These are phyloP conservation scores for Gypsophila paniculata DNA, from an alignment of 179 eudicot species.

Conservation along the genomic window DNA sequence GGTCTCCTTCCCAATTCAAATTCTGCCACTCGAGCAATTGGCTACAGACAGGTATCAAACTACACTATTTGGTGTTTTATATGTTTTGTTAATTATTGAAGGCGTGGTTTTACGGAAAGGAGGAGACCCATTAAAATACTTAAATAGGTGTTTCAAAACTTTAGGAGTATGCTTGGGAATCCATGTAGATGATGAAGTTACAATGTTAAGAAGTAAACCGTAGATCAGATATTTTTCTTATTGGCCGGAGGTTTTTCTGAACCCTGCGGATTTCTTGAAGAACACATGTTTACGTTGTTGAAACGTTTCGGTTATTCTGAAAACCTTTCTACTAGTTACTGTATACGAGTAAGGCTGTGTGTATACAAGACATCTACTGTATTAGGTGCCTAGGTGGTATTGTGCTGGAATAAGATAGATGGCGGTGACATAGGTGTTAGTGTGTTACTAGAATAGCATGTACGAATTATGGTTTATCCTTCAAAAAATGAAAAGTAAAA, in stretches of 20 bases:
- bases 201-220: neutral
- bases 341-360: neutral
- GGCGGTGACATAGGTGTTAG: neutral
- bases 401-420: neutral
- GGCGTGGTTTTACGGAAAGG: neutral
- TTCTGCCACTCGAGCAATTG: constrained; percentile 95
- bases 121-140: too few species aligned
- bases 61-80: neutral
- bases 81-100: too few species aligned
- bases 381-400: neutral
- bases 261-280: too few species aligned
- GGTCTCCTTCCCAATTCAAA: constrained; percentile 91
- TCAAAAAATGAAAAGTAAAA: neutral
- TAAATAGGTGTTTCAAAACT: neutral
- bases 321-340: neutral
- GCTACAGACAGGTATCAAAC: constrained; percentile 71
- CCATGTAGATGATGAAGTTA: too few species aligned
- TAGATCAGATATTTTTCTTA: neutral
- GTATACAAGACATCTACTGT: neutral
- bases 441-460: neutral
- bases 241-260: too few species aligned
- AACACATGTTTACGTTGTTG: neutral
- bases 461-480: neutral
- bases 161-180: too few species aligned
- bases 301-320: neutral